These are phyloP conservation scores for Petasospora rhodanensis DNA, from an alignment of 1,139 yeast genomes.

Conservation along the genomic window DNA sequence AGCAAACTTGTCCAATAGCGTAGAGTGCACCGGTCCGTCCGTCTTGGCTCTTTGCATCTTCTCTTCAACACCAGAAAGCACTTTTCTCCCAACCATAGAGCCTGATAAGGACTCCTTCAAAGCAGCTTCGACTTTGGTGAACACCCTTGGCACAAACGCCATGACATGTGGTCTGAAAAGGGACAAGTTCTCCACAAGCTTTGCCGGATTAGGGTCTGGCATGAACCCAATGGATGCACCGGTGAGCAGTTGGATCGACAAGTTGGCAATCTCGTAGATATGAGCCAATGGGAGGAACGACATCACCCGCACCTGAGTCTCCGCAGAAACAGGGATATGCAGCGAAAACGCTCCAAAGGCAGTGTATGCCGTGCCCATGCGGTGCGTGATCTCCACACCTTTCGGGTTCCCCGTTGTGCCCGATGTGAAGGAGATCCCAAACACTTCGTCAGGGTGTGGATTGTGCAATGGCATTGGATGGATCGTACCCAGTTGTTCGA, in stretches of 20 bases:
- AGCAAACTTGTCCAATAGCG: slow-evolving; percentile 27
- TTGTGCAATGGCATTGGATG: slow-evolving; percentile 28
- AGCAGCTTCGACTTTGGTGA: slow-evolving; percentile 51
- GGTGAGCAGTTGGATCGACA: slow-evolving; percentile 12
- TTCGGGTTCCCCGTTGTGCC: slow-evolving; percentile 41
- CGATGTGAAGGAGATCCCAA: slow-evolving; percentile 67
- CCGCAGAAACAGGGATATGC: background rate
- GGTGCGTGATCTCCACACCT: slow-evolving; percentile 36
- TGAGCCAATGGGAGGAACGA: slow-evolving; percentile 47
- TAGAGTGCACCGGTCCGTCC: slow-evolving; percentile 30
- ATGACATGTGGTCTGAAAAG: slow-evolving; percentile 45
- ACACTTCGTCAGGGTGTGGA: slow-evolving; percentile 50
- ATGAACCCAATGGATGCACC: slow-evolving; percentile 38
- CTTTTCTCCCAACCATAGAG: slow-evolving; percentile 34
- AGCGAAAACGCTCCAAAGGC: slow-evolving; percentile 16
- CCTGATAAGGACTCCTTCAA: slow-evolving; percentile 49
- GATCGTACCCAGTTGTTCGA: slow-evolving; percentile 49
- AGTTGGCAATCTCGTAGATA: slow-evolving; percentile 35
- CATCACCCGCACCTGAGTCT: slow-evolving; percentile 9
- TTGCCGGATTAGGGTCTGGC: slow-evolving; percentile 25
- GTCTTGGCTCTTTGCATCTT: slow-evolving; percentile 32
- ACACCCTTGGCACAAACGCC: slow-evolving; percentile 58
- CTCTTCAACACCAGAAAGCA: slow-evolving; percentile 33
- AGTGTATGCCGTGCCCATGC: slow-evolving; percentile 30
- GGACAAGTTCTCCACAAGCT: slow-evolving; percentile 48